Evolutionary conservation across 2,329 filamentous ascomycete species (phyloP).

Genomic region (Plenodomus biglobosus): DNA sequence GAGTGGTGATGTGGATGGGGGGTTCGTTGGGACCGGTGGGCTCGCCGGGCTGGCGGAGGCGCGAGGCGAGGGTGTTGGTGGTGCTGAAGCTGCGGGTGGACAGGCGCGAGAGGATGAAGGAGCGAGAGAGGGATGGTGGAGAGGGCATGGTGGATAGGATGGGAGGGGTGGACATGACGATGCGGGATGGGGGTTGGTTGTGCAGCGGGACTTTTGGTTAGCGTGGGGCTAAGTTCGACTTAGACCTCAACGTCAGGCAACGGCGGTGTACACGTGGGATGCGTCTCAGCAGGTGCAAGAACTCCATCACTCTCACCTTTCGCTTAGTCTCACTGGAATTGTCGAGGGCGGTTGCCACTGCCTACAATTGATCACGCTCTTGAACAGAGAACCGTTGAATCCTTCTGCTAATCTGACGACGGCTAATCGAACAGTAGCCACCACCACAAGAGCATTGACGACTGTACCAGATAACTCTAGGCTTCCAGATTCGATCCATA

Average conservation of each 20-base stretch:
- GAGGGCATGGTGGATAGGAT: slow-evolving; percentile 34
- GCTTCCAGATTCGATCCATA: no score
- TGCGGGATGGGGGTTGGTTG: slow-evolving; percentile 22
- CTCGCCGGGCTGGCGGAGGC: slow-evolving; percentile 39
- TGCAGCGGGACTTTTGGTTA: slow-evolving; percentile 26
- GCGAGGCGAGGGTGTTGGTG: slow-evolving; percentile 26
- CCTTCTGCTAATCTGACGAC: slow-evolving; percentile 3
- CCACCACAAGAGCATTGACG: no score
- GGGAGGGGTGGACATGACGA: slow-evolving; percentile 24
- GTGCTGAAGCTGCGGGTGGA: slow-evolving; percentile 28
- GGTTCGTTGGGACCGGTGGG: slow-evolving; percentile 45
- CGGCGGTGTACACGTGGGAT: neutral
- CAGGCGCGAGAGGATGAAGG: slow-evolving; percentile 12
- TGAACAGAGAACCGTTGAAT: neutral
- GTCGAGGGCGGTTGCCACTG: neutral
- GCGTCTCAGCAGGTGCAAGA: neutral
- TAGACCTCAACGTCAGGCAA: no score
- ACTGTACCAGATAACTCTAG: no score
- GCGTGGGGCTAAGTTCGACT: slow-evolving; percentile 23
- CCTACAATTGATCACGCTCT: neutral
- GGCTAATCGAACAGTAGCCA: neutral
- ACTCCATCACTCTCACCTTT: neutral
- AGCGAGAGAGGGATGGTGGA: slow-evolving; percentile 17
- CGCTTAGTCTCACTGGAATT: neutral
- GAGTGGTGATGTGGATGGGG: slow-evolving; percentile 32